Conservation (phyloP, 768 basidiomycete genomes). For the Termitomyces sp. region DNA sequence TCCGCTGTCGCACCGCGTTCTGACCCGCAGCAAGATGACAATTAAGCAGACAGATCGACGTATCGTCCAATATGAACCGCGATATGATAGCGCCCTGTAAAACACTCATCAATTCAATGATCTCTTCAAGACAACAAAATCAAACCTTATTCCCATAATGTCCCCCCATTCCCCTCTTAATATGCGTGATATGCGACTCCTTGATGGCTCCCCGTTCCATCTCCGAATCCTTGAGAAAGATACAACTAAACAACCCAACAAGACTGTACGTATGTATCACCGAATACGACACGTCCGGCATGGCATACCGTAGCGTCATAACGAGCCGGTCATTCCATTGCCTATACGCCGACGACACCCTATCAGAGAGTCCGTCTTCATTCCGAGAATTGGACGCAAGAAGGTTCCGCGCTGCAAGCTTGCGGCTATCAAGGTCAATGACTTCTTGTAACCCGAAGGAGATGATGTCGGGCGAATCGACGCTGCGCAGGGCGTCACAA, state of each 20-base stretch:
- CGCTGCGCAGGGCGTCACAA: conserved; percentile 65
- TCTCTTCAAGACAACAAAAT: background rate
- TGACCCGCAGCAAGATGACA: conserved; percentile 98
- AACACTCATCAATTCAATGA: conserved; percentile 1
- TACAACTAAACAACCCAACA: conserved; percentile 79
- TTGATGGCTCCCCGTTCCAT: conserved; percentile 40
- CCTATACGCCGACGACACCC: conserved; percentile 82
- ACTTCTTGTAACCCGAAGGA: conserved; percentile 95
- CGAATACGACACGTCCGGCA: conserved; percentile 71
- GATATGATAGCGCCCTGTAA: conserved; percentile 84
- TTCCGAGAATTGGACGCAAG: conserved; percentile 67
- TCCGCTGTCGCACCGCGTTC: conserved; percentile 71
- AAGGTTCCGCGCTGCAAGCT: conserved; percentile 87
- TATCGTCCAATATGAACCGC: conserved; percentile 85
- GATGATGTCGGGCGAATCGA: conserved; percentile 81
- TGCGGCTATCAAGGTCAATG: conserved; percentile 90
- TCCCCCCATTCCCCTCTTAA: conserved; percentile 92
- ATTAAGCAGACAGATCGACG: conserved; percentile 92
- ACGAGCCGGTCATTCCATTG: conserved; percentile 83
- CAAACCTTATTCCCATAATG: conserved; percentile 92
- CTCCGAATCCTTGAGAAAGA: conserved; percentile 70
- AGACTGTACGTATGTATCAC: conserved; percentile 82
- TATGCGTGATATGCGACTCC: conserved; percentile 68
- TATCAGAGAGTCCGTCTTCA: conserved; percentile 61
- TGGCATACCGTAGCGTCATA: conserved; percentile 63